Evolutionary conservation across 2,329 filamentous ascomycete genomes (phyloP), one percentile per base, ranked within the genome.

Genomic region (Alternaria rosae): DNA sequence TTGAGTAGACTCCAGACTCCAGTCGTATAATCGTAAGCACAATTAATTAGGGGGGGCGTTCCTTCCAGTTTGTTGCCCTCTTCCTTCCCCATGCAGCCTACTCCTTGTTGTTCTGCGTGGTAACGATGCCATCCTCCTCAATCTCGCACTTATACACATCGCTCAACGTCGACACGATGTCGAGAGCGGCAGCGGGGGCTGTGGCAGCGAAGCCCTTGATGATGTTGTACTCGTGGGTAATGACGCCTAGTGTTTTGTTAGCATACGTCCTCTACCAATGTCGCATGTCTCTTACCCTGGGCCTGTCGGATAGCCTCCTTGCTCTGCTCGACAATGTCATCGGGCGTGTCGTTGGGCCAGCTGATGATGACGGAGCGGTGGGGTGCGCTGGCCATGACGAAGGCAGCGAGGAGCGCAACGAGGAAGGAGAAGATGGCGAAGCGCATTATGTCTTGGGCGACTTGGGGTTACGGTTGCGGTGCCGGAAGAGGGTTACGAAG

Each of bases 301-400:
- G 89, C 89, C 47, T 89, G 83, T 54, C 84, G 80, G 71, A 97
- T 89, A 3, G 87, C 86, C 43, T 90, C 80, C 83, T 91, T 95
- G 45, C 92, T 93, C 58, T 91, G 80, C 21, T 88, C 82, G 30
- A 97, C 78, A 35, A 96, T 82, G 35, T 83, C 85, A 66, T 90
- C 82, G 20, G 92, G 90, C 70, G 89, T 91, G 50, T 87, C 85
- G 54, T 89, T 83, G 23, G 91, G 88, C 76, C 93, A 97, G 74
- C 87, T 92, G 73, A 97, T 85, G 70, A 97, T 89, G 66, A 96
- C 88, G 35, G 88, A 87, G 79, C 92, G 92, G 75, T 89, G 86
- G 1, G 82, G 80, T 52, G 80, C 72, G 21, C 84, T 82, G 59
- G 90, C 90, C 71, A 92, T 85, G 64, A 87, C 88, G 62, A 88